Percentiles rank a stretch among this genome's conserved stretches.
Conservation (phyloP, 2,329 filamentous ascomycete genomes). For the Proliferodiscus dingleyae region DNA sequence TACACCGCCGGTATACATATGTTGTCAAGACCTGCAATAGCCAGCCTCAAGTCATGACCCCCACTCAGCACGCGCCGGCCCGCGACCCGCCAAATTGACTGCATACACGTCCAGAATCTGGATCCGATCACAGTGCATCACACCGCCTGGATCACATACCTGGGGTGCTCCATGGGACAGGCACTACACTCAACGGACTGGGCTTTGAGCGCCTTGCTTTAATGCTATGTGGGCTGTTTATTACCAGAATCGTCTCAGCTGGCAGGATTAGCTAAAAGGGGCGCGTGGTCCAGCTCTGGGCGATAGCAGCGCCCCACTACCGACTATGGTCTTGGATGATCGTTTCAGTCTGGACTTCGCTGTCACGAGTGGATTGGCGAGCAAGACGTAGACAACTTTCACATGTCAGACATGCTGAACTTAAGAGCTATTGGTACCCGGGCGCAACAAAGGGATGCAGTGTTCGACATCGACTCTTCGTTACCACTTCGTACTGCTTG, state of each 20-base stretch:
- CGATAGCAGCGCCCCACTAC: not conserved
- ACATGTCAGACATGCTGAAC: conserved; percentile 6
- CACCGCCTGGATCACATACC: not conserved
- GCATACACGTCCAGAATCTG: not conserved
- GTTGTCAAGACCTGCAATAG: too few relatives aligned
- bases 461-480: not conserved
- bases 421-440: not conserved
- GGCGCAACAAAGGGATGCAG: not conserved
- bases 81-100: not conserved
- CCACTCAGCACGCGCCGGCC: not conserved
- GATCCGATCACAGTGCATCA: not conserved
- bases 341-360: conserved; percentile 13
- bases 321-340: not conserved
- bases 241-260: not conserved
- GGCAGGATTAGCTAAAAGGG: not conserved
- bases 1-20: too few relatives aligned
- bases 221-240: not conserved
- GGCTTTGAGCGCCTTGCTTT: not conserved
- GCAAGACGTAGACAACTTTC: conserved; percentile 2
- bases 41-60: not conserved
- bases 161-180: not conserved
- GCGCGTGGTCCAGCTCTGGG: not conserved
- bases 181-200: not conserved
- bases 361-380: conserved; percentile 13
- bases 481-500: not conserved